Percentiles rank a stretch among this genome's conserved stretches.
Evolutionary conservation across 1,284 basidiomycete genomes (phyloP).

Genomic region (Xerocomus cyaneibrunnescens): DNA sequence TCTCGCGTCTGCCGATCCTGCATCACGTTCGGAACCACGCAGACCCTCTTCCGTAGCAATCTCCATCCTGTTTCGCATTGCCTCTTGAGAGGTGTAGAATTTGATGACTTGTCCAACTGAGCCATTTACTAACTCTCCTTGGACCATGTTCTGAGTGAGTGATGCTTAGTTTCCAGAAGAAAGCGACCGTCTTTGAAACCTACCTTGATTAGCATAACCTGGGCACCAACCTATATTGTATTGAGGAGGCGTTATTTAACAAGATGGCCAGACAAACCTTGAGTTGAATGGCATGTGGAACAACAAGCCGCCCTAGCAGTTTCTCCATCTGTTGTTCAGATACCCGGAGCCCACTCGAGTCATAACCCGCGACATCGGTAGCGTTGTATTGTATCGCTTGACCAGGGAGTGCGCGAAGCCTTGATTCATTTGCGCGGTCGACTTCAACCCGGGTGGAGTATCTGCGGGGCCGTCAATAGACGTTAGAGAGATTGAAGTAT

Average conservation of each 20-base stretch:
- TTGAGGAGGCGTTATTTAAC: conserved; percentile 10
- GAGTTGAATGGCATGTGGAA: conserved; percentile 23
- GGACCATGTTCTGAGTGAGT: conserved; percentile 46
- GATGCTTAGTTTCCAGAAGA: background rate
- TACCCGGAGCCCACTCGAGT: conserved; percentile 26
- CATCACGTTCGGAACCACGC: conserved; percentile 32
- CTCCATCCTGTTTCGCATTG: conserved; percentile 41
- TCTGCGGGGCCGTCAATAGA: conserved; percentile 17
- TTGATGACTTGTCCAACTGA: conserved; percentile 80
- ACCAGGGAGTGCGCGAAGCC: conserved; percentile 28
- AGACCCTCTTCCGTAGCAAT: conserved; percentile 38
- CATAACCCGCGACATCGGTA: conserved; percentile 24
- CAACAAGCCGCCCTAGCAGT: conserved; percentile 30
- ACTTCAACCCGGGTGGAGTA: conserved; percentile 35
- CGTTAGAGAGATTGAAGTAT: background rate
- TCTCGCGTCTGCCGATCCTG: conserved; percentile 10
- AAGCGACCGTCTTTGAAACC: background rate
- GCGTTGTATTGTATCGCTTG: conserved; percentile 21
- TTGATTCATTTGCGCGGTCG: conserved; percentile 32
- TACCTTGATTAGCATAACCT: conserved; percentile 78
- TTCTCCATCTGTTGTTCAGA: conserved; percentile 29
- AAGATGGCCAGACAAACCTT: conserved; percentile 20
- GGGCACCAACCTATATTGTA: conserved; percentile 38
- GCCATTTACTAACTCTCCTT: conserved; percentile 80
- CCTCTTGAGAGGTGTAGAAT: conserved; percentile 54